phyloP scores from a whole-genome alignment of 805 yeast species.

The Zygosaccharomyces siamensis region DNA sequence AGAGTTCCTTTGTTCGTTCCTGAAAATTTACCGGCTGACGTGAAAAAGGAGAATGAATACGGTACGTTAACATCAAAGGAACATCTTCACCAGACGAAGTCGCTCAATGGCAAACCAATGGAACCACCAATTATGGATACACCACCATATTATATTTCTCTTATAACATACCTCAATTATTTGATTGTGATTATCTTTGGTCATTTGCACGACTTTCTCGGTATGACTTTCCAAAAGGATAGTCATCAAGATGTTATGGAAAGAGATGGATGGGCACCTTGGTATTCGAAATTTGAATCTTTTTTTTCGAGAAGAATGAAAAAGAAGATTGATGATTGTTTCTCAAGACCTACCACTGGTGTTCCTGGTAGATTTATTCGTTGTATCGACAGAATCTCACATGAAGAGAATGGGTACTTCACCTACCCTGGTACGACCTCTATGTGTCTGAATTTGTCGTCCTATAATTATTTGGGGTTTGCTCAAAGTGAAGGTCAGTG shows the following conservation, averaged over 20 bases:
- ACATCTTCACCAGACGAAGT: conserved; percentile 56
- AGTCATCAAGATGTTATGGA: conserved; percentile 64
- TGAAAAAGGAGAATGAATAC: conserved; percentile 57
- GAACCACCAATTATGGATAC: conserved; percentile 67
- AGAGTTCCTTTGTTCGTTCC: conserved; percentile 37
- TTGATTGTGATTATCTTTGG: conserved; percentile 83
- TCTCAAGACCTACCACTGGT: conserved; percentile 93
- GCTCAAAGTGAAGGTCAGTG: conserved; percentile 93
- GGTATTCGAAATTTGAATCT: conserved; percentile 89
- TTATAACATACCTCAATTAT: conserved; percentile 82
- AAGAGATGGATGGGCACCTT: conserved; percentile 89
- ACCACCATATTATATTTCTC: conserved; percentile 75
- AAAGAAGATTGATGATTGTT: conserved; percentile 87
- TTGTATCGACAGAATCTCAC: conserved; percentile 73
- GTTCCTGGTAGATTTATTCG: conserved; percentile 92
- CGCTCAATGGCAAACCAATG: conserved; percentile 51
- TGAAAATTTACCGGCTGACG: conserved; percentile 34
- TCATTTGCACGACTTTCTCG: conserved; percentile 84
- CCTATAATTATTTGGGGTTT: conserved; percentile 93
- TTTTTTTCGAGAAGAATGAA: conserved; percentile 92
- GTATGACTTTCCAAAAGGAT: conserved; percentile 64
- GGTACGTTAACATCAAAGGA: conserved; percentile 65
- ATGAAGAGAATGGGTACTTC: conserved; percentile 58
- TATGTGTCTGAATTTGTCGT: conserved; percentile 78
- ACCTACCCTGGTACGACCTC: conserved; percentile 70